These are phyloP conservation scores for Cenchrus fungigraminus DNA, from an alignment of 176 grass and related monocot species.

Conservation along the genomic window DNA sequence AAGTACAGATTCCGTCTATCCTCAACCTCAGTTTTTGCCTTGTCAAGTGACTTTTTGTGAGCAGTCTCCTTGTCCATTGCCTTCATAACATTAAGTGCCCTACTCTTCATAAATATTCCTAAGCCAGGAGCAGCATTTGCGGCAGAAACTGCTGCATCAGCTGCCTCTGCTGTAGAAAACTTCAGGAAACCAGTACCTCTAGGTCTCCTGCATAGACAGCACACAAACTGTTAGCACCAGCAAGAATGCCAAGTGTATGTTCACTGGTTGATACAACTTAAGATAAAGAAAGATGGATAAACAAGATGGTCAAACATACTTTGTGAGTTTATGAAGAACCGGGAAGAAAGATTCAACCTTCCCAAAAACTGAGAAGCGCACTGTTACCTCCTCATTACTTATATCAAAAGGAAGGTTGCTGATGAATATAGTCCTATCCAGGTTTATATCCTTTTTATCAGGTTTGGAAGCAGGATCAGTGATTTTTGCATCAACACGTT, in stretches of 20 bases:
- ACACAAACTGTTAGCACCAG: constrained; percentile 19
- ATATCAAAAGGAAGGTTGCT: constrained; percentile 95
- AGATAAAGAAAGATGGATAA: background rate
- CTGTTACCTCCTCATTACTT: constrained; percentile 69
- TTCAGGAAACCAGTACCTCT: constrained; percentile 85
- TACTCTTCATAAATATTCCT: constrained; percentile 87
- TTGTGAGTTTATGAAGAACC: constrained; percentile 95
- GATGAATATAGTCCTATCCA: constrained; percentile 91
- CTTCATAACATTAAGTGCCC: constrained; percentile 70
- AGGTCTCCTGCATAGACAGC: constrained; percentile 65
- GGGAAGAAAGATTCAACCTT: constrained; percentile 82
- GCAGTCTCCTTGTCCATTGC: constrained; percentile 86
- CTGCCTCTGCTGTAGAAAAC: constrained; percentile 66
- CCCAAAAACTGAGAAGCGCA: constrained; percentile 84
- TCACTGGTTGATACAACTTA: constrained; percentile 15
- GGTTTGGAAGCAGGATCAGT: constrained; percentile 33
- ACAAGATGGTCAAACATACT: constrained; percentile 58
- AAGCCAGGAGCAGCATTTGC: constrained; percentile 80
- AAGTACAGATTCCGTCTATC: constrained; percentile 91
- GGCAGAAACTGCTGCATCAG: constrained; percentile 74
- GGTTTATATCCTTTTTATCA: constrained; percentile 55
- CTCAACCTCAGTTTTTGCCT: constrained; percentile 72
- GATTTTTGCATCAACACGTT: constrained; percentile 31
- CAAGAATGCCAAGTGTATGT: constrained; percentile 28
- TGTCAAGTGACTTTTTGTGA: constrained; percentile 82